phyloP scores from a whole-genome alignment of 1,139 yeast species.

The Debaryomycetaceae sp. region DNA sequence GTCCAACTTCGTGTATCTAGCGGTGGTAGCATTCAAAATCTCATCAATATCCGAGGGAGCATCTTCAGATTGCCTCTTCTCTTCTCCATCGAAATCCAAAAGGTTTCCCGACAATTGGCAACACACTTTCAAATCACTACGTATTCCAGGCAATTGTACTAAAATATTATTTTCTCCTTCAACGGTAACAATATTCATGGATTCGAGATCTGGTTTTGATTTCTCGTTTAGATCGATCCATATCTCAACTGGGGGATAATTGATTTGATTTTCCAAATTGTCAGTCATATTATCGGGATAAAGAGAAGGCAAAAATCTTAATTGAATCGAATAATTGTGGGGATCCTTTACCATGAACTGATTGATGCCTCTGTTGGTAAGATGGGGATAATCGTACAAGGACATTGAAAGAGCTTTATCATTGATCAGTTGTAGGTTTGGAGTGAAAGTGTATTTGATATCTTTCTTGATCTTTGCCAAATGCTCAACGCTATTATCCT shows the following conservation, averaged over 20 bases:
- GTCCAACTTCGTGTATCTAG: constrained; percentile 25
- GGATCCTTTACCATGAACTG: constrained; percentile 27
- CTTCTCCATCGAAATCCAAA: constrained; percentile 11
- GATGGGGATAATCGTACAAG: constrained; percentile 16
- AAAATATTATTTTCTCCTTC: constrained; percentile 44
- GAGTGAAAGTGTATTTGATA: constrained; percentile 31
- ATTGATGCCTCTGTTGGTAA: constrained; percentile 18
- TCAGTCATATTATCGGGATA: constrained; percentile 17
- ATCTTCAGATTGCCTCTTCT: constrained; percentile 4
- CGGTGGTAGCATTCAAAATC: constrained; percentile 27
- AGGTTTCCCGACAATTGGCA: constrained; percentile 38
- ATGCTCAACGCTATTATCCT: not conserved
- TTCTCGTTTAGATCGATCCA: constrained; percentile 45
- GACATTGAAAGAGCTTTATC: constrained; percentile 38
- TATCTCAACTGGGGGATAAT: constrained; percentile 52
- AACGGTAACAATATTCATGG: constrained; percentile 42
- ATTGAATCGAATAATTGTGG: constrained; percentile 38
- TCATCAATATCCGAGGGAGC: constrained; percentile 2
- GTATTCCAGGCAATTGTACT: constrained; percentile 37
- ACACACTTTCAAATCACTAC: constrained; percentile 45
- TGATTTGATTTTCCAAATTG: constrained; percentile 13
- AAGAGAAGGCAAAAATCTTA: constrained; percentile 49
- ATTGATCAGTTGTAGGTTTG: constrained; percentile 39
- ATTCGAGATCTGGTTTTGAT: constrained; percentile 36
- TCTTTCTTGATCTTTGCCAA: constrained; percentile 4